A percentile compares a stretch with the other conserved stretches of the same genome.
phyloP scores from a whole-genome alignment of 2,329 filamentous ascomycete genomes.

The Calonectria naviculata region DNA sequence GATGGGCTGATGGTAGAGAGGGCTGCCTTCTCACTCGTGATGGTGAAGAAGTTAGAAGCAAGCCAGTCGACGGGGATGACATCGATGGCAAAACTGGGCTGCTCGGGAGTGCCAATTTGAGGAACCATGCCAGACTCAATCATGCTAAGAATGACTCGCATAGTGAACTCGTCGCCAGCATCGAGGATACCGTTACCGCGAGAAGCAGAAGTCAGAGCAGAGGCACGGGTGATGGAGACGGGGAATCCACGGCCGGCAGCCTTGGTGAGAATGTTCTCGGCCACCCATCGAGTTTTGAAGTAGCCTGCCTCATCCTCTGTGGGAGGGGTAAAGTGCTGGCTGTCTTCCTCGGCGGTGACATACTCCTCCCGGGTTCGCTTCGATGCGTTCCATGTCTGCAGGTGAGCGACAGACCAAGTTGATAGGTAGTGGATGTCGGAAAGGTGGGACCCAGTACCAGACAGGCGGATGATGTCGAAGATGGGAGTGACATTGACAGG shows the following conservation, averaged over 20 bases:
- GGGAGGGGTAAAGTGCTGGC: constrained; percentile 36
- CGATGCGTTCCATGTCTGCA: constrained; percentile 37
- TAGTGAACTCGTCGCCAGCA: constrained; percentile 36
- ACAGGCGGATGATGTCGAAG: constrained; percentile 39
- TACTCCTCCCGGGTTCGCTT: constrained; percentile 27
- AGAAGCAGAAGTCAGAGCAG: constrained; percentile 30
- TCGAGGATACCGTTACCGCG: constrained; percentile 27
- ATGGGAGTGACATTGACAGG: constrained; percentile 35
- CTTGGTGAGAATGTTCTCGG: constrained; percentile 37
- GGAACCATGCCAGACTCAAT: constrained; percentile 36
- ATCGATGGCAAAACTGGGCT: constrained; percentile 37
- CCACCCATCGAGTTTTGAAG: constrained; percentile 42
- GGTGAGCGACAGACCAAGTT: constrained; percentile 41
- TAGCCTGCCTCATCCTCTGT: constrained; percentile 38
- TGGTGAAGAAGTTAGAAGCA: constrained; percentile 28
- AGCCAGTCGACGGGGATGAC: constrained; percentile 39
- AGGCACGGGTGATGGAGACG: constrained; percentile 35
- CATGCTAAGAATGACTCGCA: constrained; percentile 37
- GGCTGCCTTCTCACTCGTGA: constrained; percentile 28
- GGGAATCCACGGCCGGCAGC: constrained; percentile 39
- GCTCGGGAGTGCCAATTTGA: constrained; percentile 30
- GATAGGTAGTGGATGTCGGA: constrained; percentile 34
- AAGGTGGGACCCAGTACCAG: constrained; percentile 29
- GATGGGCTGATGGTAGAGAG: neutral
- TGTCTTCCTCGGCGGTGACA: constrained; percentile 32